Base-by-base conservation (phyloP, 371 early-diverging fungal species). In the Rhizomucor miehei region DNA sequence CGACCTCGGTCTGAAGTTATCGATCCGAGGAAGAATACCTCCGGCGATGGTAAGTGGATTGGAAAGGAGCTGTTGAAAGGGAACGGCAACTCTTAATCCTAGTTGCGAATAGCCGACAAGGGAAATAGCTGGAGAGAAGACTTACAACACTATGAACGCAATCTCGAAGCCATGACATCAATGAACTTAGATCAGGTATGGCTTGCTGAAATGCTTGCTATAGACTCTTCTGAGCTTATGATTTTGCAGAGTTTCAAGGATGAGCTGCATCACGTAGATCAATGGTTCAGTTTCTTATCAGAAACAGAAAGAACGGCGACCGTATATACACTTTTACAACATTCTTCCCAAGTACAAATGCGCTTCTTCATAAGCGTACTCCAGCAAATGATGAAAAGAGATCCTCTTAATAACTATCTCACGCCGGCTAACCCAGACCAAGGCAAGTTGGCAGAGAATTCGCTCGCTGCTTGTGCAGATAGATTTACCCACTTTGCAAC, bases 251-350 rank as follows among this genome's bases (percentile, higher is more conserved):
- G 81, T 56, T 95, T 94, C 65, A 86, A 89, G 59, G 93, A 94
- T 51, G 96, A 97, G 67, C 77, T 97, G 53, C 81, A 84, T 37
- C 92, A 94, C 48, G 92, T 97, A 29, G 94, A 96, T 67, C 89
- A 94, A 57, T 97, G 98, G 98, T 95, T 96, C 75, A 75, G 81
- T 4, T 92, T 89, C 34, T 73, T 95, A 44, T 83, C 89, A 1
- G 94, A 94, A 57, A 86, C 93, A 25, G 96, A 97, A 71, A 75
- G 92, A 38, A 95, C 95, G 8, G 87, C 94, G n/a, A 89, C 93
- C 19, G 71, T 97, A 43, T 95, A 94, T 66, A 85, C 88, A 14
- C 80, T 97, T 52, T 69, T 95, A 43, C 94, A 94, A 67, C 89
- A 92, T 62, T 82, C 90, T 10, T 91, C 89, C 4, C 91, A 79